Conservation (phyloP, 2,329 filamentous ascomycete genomes). For the Fusarium camptoceras region DNA sequence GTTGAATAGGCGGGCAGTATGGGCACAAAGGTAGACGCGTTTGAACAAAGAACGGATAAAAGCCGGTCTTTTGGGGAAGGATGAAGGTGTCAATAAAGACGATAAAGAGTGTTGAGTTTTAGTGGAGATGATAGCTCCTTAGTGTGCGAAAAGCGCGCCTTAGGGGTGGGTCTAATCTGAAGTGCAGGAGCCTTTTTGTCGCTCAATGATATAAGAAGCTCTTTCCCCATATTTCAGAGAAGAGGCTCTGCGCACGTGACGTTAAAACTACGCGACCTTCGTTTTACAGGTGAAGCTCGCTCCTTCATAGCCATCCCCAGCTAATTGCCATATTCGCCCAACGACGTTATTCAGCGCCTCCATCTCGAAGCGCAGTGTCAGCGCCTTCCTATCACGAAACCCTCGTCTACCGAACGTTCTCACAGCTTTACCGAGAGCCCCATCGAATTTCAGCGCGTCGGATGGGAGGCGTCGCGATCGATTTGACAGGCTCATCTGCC, state of each 20-base stretch:
- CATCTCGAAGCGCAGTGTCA: slow-evolving; percentile 37
- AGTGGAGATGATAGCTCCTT: background rate
- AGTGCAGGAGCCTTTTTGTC: background rate
- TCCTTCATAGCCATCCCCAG: slow-evolving; percentile 46
- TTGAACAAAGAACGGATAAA: slow-evolving; percentile 43
- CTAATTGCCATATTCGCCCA: slow-evolving; percentile 41
- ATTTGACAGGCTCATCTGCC: slow-evolving; percentile 64
- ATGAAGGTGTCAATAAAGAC: background rate
- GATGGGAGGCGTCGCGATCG: slow-evolving; percentile 60
- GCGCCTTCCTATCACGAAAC: slow-evolving; percentile 18
- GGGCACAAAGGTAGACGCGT: slow-evolving; percentile 38
- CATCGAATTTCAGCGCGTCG: slow-evolving; percentile 50
- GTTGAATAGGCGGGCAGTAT: slow-evolving; percentile 24
- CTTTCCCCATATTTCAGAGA: background rate
- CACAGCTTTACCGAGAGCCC: slow-evolving; percentile 29
- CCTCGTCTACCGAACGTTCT: slow-evolving; percentile 10
- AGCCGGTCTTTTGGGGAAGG: slow-evolving; percentile 28
- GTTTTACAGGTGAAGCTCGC: slow-evolving; percentile 48
- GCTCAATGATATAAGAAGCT: background rate
- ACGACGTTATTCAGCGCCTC: slow-evolving; percentile 43
- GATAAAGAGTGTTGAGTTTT: background rate
- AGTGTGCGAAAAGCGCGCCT: background rate
- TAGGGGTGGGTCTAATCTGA: background rate
- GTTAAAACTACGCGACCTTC: slow-evolving; percentile 56
- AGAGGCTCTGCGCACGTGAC: slow-evolving; percentile 55